Percentiles rank a stretch among this genome's conserved stretches.
Conservation (phyloP, 768 basidiomycete species). For the Mycena rebaudengoi region DNA sequence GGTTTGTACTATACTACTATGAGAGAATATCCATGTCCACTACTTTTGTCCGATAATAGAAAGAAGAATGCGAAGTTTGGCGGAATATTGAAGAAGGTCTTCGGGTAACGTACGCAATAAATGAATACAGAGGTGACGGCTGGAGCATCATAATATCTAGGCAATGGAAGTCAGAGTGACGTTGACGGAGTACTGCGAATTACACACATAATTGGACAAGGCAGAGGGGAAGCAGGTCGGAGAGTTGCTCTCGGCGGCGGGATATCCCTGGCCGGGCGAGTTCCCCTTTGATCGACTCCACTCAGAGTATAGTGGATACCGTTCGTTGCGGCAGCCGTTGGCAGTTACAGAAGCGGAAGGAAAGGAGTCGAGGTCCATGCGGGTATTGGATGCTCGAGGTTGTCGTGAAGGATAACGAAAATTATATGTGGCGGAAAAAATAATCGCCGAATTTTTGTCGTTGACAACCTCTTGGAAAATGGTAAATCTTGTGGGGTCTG, state of each 20-base stretch:
- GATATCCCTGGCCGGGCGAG: slow-evolving; percentile 23
- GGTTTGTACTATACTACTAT: neutral
- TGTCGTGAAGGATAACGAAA: slow-evolving; percentile 51
- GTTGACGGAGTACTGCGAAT: slow-evolving; percentile 9
- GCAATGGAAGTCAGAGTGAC: slow-evolving; percentile 15
- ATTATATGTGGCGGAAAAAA: slow-evolving; percentile 68
- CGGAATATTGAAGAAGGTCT: neutral
- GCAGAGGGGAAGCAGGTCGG: slow-evolving; percentile 40
- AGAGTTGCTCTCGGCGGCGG: slow-evolving; percentile 22
- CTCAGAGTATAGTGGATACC: slow-evolving; percentile 14
- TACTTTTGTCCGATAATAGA: slow-evolving; percentile 9
- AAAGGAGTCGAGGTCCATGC: neutral
- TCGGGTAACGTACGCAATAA: slow-evolving; percentile 20
- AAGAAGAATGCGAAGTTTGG: neutral
- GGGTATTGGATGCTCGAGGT: slow-evolving; percentile 20
- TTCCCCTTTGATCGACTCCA: slow-evolving; percentile 16
- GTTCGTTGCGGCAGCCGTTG: neutral
- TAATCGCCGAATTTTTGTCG: slow-evolving; percentile 40
- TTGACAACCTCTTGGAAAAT: slow-evolving; percentile 71
- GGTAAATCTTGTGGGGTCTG: slow-evolving; percentile 73
- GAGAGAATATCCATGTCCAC: slow-evolving; percentile 7
- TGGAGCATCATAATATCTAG: slow-evolving; percentile 19
- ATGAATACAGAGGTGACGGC: slow-evolving; percentile 14
- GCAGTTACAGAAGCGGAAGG: neutral
- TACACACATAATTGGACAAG: slow-evolving; percentile 45